These are phyloP conservation scores for Umbilicaria muhlenbergii DNA, from an alignment of 495 filamentous ascomycete genomes.

Conservation along the genomic window DNA sequence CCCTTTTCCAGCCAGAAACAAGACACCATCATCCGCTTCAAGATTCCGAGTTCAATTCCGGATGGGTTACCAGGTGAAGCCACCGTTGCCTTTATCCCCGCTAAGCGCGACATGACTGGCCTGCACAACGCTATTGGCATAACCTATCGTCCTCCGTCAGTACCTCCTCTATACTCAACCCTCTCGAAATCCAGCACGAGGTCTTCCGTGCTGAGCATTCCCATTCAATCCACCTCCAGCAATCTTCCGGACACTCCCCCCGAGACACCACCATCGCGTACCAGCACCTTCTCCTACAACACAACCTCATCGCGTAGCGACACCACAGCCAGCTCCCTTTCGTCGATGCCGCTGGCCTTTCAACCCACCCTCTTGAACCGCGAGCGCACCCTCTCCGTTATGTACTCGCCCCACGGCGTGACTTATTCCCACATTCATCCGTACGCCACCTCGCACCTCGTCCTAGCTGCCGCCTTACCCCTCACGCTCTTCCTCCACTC, in stretches of 20 bases:
- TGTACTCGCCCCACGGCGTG: slow-evolving; percentile 49
- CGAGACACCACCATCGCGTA: slow-evolving; percentile 5
- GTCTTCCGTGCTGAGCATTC: slow-evolving; percentile 8
- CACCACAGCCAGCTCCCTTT: slow-evolving; percentile 3
- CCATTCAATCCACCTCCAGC: slow-evolving; percentile 6
- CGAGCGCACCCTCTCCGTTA: slow-evolving; percentile 30
- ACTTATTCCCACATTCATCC: slow-evolving; percentile 27
- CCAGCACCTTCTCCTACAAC: slow-evolving; percentile 10
- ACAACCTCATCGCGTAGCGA: slow-evolving; percentile 16
- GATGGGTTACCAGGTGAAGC: slow-evolving; percentile 40
- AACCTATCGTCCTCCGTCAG: slow-evolving; percentile 43
- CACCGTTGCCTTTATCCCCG: slow-evolving; percentile 46
- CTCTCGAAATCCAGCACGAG: slow-evolving; percentile 7
- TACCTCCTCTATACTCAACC: slow-evolving; percentile 19
- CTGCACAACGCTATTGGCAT: slow-evolving; percentile 55
- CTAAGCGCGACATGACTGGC: slow-evolving; percentile 41
- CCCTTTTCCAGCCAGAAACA: slow-evolving; percentile 26
- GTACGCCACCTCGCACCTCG: slow-evolving; percentile 41
- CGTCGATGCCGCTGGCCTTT: slow-evolving; percentile 3
- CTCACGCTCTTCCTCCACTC: slow-evolving; percentile 48
- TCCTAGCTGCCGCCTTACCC: slow-evolving; percentile 39
- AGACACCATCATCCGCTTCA: slow-evolving; percentile 30
- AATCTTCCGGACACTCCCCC: slow-evolving; percentile 2
- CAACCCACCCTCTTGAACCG: slow-evolving; percentile 7
- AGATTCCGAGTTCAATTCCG: slow-evolving; percentile 28